These are phyloP conservation scores for Closterium sp. DNA, from an alignment of 139 green algal species.

Conservation along the genomic window DNA sequence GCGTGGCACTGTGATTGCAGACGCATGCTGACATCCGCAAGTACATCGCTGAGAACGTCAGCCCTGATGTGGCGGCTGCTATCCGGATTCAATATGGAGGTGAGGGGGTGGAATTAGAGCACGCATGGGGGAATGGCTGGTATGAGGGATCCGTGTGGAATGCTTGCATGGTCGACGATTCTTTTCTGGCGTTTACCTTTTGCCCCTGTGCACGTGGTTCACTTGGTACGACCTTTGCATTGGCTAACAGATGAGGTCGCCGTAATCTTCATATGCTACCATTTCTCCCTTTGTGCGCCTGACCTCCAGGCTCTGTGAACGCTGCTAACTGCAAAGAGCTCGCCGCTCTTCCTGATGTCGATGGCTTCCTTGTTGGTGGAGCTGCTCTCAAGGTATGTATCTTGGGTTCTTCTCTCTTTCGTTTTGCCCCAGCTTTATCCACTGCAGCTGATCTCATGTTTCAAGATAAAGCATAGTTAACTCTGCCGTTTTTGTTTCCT, in stretches of 20 bases:
- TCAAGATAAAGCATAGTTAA: background rate
- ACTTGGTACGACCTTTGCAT: too few species aligned
- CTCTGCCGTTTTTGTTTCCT: background rate
- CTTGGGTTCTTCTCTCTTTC: background rate
- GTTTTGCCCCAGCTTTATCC: background rate
- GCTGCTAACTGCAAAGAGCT: slow-evolving; percentile 82
- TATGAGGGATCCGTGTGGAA: too few species aligned
- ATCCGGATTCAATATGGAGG: slow-evolving; percentile 56
- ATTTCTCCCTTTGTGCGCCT: background rate
- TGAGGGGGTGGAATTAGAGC: background rate
- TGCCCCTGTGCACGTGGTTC: background rate
- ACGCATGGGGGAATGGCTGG: background rate
- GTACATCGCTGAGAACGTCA: slow-evolving; percentile 76
- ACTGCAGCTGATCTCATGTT: background rate
- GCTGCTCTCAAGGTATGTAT: slow-evolving; percentile 83
- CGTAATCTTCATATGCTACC: background rate
- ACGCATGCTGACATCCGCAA: slow-evolving; percentile 87
- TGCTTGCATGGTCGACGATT: background rate
- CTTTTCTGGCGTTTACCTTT: background rate
- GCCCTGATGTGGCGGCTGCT: slow-evolving; percentile 41
- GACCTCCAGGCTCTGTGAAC: slow-evolving; percentile 67
- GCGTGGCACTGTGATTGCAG: slow-evolving; percentile 5
- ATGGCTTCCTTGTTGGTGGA: slow-evolving; percentile 97
- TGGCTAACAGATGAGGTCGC: background rate
- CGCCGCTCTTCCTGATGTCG: slow-evolving; percentile 78